phyloP scores from a whole-genome alignment of 1,284 basidiomycete genomes.

The Bondarzewia mesenterica region DNA sequence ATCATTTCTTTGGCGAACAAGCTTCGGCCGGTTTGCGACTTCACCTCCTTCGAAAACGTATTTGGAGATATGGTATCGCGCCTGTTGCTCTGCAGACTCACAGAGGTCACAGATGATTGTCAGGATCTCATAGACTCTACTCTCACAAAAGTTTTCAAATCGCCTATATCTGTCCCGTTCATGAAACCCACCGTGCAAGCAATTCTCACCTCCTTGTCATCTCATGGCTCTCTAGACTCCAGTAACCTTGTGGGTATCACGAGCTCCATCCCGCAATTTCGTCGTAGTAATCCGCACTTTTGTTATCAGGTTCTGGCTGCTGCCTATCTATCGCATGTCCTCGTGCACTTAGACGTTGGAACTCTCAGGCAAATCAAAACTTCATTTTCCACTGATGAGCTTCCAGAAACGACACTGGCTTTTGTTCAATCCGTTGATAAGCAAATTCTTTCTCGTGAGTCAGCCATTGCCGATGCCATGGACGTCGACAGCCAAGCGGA shows the following conservation, averaged over 20 bases:
- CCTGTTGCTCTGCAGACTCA: conserved; percentile 23
- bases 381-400: conserved; percentile 1
- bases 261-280: neutral
- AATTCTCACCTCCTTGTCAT: conserved; percentile 7
- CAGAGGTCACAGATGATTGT: conserved; percentile 14
- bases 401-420: conserved; percentile 3
- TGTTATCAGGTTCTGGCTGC: conserved; percentile 6
- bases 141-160: conserved; percentile 9
- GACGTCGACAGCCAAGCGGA: conserved; percentile 1
- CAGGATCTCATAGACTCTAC: conserved; percentile 17
- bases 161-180: conserved; percentile 2
- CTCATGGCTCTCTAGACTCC: neutral
- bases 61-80: conserved; percentile 21
- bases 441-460: neutral
- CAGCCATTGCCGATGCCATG: neutral
- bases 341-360: conserved; percentile 6
- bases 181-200: conserved; percentile 10
- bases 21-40: conserved; percentile 12
- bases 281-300: neutral
- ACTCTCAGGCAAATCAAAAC: conserved; percentile 9
- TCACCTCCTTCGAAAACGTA: conserved; percentile 17
- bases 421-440: conserved; percentile 6
- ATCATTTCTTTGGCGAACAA: conserved; percentile 25
- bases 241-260: neutral
- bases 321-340: conserved; percentile 5